Base-by-base conservation (phyloP, 352 stramenopile species). In the Phytophthora meadii region DNA sequence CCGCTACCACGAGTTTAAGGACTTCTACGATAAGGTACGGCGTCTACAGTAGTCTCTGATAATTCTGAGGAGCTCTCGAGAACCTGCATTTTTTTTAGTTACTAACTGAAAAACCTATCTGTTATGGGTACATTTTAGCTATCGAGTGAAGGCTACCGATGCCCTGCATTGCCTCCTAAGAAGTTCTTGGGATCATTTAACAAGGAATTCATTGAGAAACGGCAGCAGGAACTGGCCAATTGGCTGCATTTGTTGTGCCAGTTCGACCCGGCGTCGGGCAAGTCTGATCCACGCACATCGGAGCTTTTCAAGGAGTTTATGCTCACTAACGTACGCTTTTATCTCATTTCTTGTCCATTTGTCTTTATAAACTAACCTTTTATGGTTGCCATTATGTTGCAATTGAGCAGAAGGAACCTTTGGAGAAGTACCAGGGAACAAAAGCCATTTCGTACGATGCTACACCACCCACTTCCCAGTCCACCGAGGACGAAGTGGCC, bases 161-260 rank as follows among this genome's bases (percentile, higher is more conserved):
- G 84, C 61, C 87, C 87, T 5, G 83, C 85, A 42, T 71, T 97
- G 27, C 89, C 89, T 28, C 88, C 89, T 3, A 95, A 95, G 64
- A 97, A 97, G 72, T 93, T 97, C 61, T 56, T 97, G 15, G 89
- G 89, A 44, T 92, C 84, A 55, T 91, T 95, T 54, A 94, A 95
- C 77, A 92, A 93, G 63, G 87, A 95, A 47, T 97, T 97, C 53
- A 92, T 97, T 52, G 83, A 92, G 68, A 94, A 95, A 70, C 85
- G 89, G 11, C 88, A 95, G 70, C 81, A 94, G 60, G 89, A 97
- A 66, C 71, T 97, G 28, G 83, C 88, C 46, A 87, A 87, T 63
- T 97, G 89, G 89, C 69, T 97, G 5, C 86, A 96, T 47, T 63
- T 95, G 54, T 71, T 97, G 27, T 93, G 82, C 61, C 81, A 82